Conservation (phyloP, 1,284 basidiomycete genomes). For the Cryptococcus floricola region DNA sequence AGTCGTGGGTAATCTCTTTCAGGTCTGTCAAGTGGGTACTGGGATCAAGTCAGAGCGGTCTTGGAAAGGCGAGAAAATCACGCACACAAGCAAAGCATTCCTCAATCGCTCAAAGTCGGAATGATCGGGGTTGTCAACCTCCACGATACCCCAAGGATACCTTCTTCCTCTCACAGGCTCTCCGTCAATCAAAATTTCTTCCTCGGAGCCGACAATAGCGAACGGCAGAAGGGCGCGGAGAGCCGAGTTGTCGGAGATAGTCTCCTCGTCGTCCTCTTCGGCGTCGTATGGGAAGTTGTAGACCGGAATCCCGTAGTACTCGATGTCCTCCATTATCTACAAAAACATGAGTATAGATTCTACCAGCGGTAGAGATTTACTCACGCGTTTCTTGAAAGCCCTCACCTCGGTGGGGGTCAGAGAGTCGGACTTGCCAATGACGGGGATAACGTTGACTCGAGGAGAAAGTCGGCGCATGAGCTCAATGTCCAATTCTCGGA, state of each 20-base stretch:
- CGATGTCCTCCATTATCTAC: constrained; percentile 98
- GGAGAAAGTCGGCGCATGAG: constrained; percentile 94
- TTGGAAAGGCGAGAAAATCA: neutral
- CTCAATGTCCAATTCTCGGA: constrained; percentile 99
- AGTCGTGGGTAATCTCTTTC: constrained; percentile 89
- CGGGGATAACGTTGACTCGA: constrained; percentile 97
- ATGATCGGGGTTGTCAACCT: constrained; percentile 98
- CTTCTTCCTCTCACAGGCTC: constrained; percentile 83
- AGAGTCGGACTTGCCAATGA: constrained; percentile 95
- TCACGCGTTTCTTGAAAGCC: constrained; percentile 92
- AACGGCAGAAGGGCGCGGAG: constrained; percentile 89
- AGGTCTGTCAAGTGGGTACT: constrained; percentile 93
- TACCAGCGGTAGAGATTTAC: constrained; percentile 33
- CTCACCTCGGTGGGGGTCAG: constrained; percentile 85
- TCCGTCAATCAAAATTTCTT: constrained; percentile 90
- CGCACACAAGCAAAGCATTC: constrained; percentile 80
- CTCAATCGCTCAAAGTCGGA: constrained; percentile 93
- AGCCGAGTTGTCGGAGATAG: constrained; percentile 95
- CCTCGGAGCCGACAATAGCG: constrained; percentile 95
- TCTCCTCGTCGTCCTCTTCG: constrained; percentile 98
- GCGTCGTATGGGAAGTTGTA: constrained; percentile 99
- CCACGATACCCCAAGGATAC: constrained; percentile 98
- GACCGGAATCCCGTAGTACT: constrained; percentile 95
- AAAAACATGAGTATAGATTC: neutral
- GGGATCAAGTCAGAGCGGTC: constrained; percentile 2